Percentiles rank a stretch among this genome's conserved stretches.
phyloP scores from a whole-genome alignment of 2,329 filamentous ascomycete genomes.

The Chaetomium sp. region DNA sequence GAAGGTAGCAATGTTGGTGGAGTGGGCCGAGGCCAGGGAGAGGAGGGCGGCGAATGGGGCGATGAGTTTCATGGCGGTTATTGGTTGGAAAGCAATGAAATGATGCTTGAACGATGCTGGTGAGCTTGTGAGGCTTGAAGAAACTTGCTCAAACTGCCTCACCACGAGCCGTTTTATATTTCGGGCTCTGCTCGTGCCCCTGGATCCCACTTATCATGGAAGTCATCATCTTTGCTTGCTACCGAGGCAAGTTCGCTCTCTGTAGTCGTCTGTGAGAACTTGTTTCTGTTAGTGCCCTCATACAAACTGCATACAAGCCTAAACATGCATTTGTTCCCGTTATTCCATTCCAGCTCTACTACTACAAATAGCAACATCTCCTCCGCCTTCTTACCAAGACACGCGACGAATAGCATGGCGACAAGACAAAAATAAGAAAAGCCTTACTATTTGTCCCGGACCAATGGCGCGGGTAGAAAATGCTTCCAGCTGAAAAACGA shows the following conservation, averaged over 20 bases:
- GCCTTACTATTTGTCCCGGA: background rate
- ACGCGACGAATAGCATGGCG: constrained; percentile 4
- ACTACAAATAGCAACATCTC: constrained; percentile 5
- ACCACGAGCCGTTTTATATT: constrained; percentile 2
- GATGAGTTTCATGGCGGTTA: constrained; percentile 1
- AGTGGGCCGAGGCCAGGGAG: constrained; percentile 4
- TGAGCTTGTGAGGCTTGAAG: constrained; percentile 1
- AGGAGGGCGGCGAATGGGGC: background rate
- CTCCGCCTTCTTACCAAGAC: background rate
- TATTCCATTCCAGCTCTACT: background rate
- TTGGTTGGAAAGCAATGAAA: background rate
- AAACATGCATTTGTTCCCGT: background rate
- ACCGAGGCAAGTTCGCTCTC: no score
- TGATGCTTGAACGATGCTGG: background rate
- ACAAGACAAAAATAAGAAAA: constrained; percentile 1
- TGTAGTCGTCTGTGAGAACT: background rate
- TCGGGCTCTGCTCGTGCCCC: background rate
- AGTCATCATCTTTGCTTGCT: background rate
- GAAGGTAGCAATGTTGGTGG: constrained; percentile 7
- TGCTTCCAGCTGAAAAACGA: background rate
- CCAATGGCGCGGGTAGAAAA: background rate
- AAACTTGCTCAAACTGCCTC: constrained; percentile 12
- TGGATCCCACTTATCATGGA: background rate
- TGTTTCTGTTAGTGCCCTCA: background rate
- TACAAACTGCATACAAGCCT: background rate